phyloP scores from a whole-genome alignment of 2,329 filamentous ascomycete species.

The Aspergillus alliaceus region DNA sequence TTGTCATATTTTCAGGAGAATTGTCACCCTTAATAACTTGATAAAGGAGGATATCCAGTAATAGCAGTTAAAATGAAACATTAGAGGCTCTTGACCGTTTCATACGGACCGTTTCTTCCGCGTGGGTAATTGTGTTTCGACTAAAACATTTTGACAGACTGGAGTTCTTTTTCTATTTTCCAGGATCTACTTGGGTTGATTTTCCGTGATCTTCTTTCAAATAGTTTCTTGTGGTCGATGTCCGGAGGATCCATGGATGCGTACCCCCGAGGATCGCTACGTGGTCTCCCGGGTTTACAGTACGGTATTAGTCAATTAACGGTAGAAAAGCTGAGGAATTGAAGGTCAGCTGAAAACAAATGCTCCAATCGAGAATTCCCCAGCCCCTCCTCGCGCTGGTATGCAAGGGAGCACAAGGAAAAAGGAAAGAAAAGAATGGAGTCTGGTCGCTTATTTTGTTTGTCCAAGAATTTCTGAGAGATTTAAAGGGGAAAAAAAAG shows the following conservation, averaged over 20 bases:
- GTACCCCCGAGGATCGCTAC: not conserved
- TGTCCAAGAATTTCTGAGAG: no score
- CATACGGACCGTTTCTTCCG: not conserved
- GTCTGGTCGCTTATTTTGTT: no score
- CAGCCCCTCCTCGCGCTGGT: not conserved
- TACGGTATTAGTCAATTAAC: not conserved
- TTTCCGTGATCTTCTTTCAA: no score
- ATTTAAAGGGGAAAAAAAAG: no score
- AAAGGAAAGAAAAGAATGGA: no score
- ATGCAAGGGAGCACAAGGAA: no score
- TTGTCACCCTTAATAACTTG: not conserved
- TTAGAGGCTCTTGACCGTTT: not conserved
- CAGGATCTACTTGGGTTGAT: no score
- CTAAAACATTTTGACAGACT: not conserved
- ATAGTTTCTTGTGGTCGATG: not conserved
- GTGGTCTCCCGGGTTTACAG: not conserved
- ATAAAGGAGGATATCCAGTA: not conserved
- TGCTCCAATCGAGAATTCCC: no score
- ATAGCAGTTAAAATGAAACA: not conserved
- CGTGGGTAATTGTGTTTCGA: not conserved
- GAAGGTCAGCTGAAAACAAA: no score
- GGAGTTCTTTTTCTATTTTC: not conserved
- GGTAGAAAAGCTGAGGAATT: not conserved
- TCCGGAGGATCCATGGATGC: not conserved
- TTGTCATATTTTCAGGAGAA: not conserved